Evolutionary conservation across 768 basidiomycete species (phyloP), one percentile per base, ranked within the genome.

Genomic region (Boletus fagicola): DNA sequence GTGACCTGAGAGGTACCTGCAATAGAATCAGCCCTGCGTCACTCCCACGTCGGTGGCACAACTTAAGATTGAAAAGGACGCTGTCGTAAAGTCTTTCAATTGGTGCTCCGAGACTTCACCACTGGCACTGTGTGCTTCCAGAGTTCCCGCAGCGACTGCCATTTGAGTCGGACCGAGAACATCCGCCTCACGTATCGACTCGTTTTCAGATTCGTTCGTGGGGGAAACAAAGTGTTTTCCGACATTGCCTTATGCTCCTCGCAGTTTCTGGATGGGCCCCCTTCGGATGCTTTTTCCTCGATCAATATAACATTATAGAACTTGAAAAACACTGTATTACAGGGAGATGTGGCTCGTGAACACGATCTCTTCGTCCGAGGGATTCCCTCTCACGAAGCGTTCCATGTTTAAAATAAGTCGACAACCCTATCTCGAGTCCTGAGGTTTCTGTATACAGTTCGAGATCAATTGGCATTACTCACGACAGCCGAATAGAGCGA

Each of bases 381-480:
- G 5, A 12, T 51, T 38, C 18, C 36, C 40, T 53, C 55, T 56
- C 16, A 56, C 51, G 9, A 67, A 62, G 11, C 36, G 33, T 52
- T 62, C 61, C 67, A 62, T 67, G n/a, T 69, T 62, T 36, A 71
- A 49, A 45, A 65, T 61, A 28, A 71, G 61, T 45, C 54, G 62
- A 49, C 59, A 62, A 5, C 68, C 68, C 68, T 70, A 20, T 7
- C 24, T 22, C 10, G 3, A 40, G 26, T 16, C 24, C 24, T 20
- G 12, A 22, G n/a, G 4, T 33, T 31, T 20, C 16, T 35, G 18
- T 6, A 6, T 22, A 35, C 16, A 5, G 1, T 24, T 36, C 12
- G 13, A 2, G 16, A 52, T 44, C 15, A 20, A 31, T 5, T 11
- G 30, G 20, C 6, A 51, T 31, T 31, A 60, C 68, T 62, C 31